These are phyloP conservation scores for Talaromyces sp. DNA, from an alignment of 2,329 filamentous ascomycete genomes.

Conservation along the genomic window DNA sequence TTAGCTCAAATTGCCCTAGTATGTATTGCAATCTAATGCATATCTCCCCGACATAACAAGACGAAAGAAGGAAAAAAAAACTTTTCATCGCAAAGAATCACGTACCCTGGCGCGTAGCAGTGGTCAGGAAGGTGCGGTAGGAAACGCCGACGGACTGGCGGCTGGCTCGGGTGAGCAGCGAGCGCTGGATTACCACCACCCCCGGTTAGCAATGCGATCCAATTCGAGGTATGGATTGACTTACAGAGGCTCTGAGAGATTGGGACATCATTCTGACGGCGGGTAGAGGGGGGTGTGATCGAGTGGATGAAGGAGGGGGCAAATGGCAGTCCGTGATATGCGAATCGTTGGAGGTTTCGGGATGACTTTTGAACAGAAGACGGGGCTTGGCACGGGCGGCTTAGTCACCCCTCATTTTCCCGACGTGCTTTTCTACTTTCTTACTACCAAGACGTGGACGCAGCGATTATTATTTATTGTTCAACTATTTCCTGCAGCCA, in stretches of 20 bases:
- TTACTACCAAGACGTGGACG: too few relatives aligned
- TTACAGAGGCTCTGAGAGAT: slow-evolving; percentile 59
- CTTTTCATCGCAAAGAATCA: slow-evolving; percentile 18
- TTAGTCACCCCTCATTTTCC: slow-evolving; percentile 14
- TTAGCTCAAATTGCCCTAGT: slow-evolving; percentile 5
- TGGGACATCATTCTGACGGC: slow-evolving; percentile 52
- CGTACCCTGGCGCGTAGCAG: slow-evolving; percentile 59
- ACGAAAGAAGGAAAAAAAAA: not conserved
- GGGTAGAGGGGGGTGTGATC: not conserved
- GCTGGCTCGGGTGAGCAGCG: slow-evolving; percentile 57
- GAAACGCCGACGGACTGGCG: slow-evolving; percentile 53
- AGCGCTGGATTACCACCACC: slow-evolving; percentile 45
- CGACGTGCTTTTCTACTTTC: not conserved
- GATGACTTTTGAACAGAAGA: slow-evolving; percentile 55
- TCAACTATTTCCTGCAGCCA: not conserved
- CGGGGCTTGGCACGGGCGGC: slow-evolving; percentile 8
- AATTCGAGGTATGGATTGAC: slow-evolving; percentile 14
- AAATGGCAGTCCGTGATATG: slow-evolving; percentile 2
- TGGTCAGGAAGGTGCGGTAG: slow-evolving; percentile 61
- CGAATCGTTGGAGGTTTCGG: slow-evolving; percentile 6
- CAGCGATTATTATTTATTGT: too few relatives aligned
- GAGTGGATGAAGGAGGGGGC: slow-evolving; percentile 3
- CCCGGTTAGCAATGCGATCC: slow-evolving; percentile 20
- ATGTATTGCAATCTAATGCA: not conserved
- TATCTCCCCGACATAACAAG: not conserved